A percentile compares a stretch with the other conserved stretches of the same genome.
phyloP scores from a whole-genome alignment of 179 eudicot genomes.

The Vitellaria paradoxa region DNA sequence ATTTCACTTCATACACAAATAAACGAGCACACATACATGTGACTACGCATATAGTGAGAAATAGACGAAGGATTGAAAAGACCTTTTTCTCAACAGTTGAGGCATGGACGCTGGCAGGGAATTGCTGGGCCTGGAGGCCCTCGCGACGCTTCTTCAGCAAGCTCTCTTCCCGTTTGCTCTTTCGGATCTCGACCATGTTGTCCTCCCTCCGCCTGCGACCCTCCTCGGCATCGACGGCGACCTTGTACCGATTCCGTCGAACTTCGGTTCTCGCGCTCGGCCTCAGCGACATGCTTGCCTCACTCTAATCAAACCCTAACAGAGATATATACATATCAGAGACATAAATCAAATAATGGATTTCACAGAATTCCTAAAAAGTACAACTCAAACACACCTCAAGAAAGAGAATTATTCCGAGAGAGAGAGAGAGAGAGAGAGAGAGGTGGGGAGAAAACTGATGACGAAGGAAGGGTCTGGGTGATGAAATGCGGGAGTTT shows the following conservation, averaged over 20 bases:
- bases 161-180: slow-evolving; percentile 71
- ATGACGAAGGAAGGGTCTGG: background rate
- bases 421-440: background rate
- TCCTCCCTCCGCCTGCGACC: slow-evolving; percentile 84
- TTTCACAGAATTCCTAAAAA: background rate
- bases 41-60: background rate
- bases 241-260: slow-evolving; percentile 78
- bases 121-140: slow-evolving; percentile 46
- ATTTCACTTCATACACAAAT: background rate
- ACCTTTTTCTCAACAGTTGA: slow-evolving; percentile 61
- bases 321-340: background rate
- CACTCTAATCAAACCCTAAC: slow-evolving; percentile 12
- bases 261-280: slow-evolving; percentile 61
- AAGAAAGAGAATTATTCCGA: background rate
- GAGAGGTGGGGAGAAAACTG: background rate
- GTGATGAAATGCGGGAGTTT: background rate
- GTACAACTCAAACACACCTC: background rate
- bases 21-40: background rate
- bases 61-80: background rate
- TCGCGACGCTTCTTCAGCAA: slow-evolving; percentile 86
- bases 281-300: slow-evolving; percentile 50
- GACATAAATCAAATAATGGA: background rate
- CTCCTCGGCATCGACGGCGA: slow-evolving; percentile 78
- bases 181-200: slow-evolving; percentile 82
- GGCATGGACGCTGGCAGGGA: slow-evolving; percentile 35